Evolutionary conservation across 345 rosid genomes (phyloP), one percentile per base, ranked within the genome.

Genomic region (Salix udensis): DNA sequence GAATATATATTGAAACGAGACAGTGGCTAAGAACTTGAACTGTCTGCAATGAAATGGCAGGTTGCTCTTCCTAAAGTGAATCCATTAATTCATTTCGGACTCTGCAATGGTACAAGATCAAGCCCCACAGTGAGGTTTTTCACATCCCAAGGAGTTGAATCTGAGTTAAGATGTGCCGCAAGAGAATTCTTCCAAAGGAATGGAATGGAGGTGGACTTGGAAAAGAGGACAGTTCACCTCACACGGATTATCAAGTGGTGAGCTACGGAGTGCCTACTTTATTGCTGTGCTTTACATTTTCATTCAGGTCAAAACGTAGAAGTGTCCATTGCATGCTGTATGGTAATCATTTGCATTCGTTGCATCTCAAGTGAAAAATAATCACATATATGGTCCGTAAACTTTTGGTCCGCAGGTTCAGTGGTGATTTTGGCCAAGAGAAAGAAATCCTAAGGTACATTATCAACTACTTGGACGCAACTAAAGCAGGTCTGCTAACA

Each of bases 41-140:
- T 55, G 42, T 16, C 26, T 23, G 5, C 5, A 2, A 24, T 23
- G 34, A 37, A 6, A 26, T 78, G 79, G 68, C 90, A 95, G 98
- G 78, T 89, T 14, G 79, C 79, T 53, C 80, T 86, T 78, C 77
- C 81, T 37, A 91, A 83, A 77, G 72, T 88, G 76, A 93, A 91
- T 75, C 97, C 99, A 8, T 76, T 93, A 19, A 83, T 96, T 60
- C 97, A 96, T 86, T 93, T 91, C 62, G 98, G 99, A 61, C 83
- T 89, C 8, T 96, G 96, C 82, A 86, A 89, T 18, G 99, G 99
- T 70, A 84, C 99, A 42, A 89, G 84, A 74, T 93, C 98, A 40
- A 88, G 92, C 82, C 97, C 99, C 18, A 61, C 79, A 0, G 91
- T 92, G 71, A 88, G 93, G 79, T 96, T 96, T 85, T 96, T 87